Percentiles rank a stretch among this genome's conserved stretches.
Conservation (phyloP, 1,284 basidiomycete genomes). For the Fomes fomentarius region DNA sequence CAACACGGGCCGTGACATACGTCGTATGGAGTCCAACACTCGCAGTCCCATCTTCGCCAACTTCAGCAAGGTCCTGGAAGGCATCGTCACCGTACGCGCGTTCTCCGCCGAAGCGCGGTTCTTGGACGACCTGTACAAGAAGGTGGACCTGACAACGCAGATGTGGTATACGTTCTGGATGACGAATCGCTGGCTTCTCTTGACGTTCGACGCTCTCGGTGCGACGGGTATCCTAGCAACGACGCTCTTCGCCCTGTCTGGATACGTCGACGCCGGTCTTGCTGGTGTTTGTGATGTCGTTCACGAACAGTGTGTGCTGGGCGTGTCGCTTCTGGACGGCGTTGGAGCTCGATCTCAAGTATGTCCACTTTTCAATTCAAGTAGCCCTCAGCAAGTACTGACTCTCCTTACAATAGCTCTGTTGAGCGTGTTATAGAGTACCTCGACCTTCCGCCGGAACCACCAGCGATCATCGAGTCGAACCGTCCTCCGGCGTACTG, state of each 20-base stretch:
- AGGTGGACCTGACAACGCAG: constrained; percentile 69
- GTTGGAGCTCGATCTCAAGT: constrained; percentile 72
- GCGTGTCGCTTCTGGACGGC: constrained; percentile 64
- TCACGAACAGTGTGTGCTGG: constrained; percentile 67
- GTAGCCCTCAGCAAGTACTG: no score
- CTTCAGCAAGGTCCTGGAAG: constrained; percentile 79
- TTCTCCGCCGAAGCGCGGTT: constrained; percentile 86
- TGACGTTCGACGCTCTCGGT: constrained; percentile 80
- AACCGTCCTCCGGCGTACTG: constrained; percentile 82
- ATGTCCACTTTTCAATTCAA: constrained; percentile 31
- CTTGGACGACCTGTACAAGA: constrained; percentile 69
- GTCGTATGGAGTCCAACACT: constrained; percentile 78
- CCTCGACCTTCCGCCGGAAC: constrained; percentile 85
- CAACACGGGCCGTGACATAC: constrained; percentile 75
- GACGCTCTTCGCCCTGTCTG: constrained; percentile 75
- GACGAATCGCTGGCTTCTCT: constrained; percentile 77
- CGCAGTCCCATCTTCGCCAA: constrained; percentile 77
- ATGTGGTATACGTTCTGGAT: constrained; percentile 85
- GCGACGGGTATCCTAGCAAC: constrained; percentile 67
- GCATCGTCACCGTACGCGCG: constrained; percentile 86
- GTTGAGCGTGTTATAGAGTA: constrained; percentile 92
- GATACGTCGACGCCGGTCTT: constrained; percentile 69
- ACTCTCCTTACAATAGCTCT: constrained; percentile 46
- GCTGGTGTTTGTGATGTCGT: constrained; percentile 83
- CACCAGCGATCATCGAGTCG: constrained; percentile 70